These are phyloP conservation scores for Alternaria brassicae DNA, from an alignment of 2,329 filamentous ascomycete genomes.

Conservation along the genomic window DNA sequence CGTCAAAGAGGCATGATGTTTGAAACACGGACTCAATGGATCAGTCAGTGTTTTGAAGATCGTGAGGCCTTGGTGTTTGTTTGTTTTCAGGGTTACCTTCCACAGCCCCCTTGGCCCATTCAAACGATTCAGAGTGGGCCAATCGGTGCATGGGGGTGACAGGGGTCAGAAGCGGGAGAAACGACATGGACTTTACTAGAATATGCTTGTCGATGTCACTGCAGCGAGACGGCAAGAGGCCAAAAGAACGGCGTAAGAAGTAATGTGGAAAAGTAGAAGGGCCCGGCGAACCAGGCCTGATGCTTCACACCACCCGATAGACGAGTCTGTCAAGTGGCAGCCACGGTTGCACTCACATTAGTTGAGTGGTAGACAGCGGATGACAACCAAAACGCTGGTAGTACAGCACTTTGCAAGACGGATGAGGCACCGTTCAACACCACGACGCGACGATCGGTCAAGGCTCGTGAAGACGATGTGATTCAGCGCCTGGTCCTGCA, in stretches of 20 bases:
- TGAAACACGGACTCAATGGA: conserved; percentile 13
- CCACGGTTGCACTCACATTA: conserved; percentile 32
- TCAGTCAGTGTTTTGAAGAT: conserved; percentile 24
- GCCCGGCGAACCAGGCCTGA: conserved; percentile 26
- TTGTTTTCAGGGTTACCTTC: conserved; percentile 22
- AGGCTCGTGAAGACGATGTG: conserved; percentile 8
- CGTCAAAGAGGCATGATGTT: conserved; percentile 9
- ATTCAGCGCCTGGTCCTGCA: conserved; percentile 35
- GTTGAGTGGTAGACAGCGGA: conserved; percentile 27
- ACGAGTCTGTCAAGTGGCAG: conserved; percentile 31
- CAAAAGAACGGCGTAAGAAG: conserved; percentile 27
- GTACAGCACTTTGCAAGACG: conserved; percentile 19
- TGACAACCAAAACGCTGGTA: conserved; percentile 25
- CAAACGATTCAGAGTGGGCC: conserved; percentile 11
- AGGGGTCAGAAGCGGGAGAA: conserved; percentile 22
- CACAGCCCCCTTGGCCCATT: conserved; percentile 14
- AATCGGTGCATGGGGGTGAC: conserved; percentile 21
- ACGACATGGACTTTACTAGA: conserved; percentile 19
- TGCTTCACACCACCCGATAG: conserved; percentile 28
- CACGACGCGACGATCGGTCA: conserved; percentile 14
- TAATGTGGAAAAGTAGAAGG: conserved; percentile 16
- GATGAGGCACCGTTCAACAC: conserved; percentile 8
- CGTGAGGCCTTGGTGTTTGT: conserved; percentile 28
- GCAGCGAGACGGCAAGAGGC: conserved; percentile 27
- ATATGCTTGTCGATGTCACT: conserved; percentile 30